Evolutionary conservation across 1,139 yeast genomes (phyloP).

Genomic region (Suhomyces bokatorum): DNA sequence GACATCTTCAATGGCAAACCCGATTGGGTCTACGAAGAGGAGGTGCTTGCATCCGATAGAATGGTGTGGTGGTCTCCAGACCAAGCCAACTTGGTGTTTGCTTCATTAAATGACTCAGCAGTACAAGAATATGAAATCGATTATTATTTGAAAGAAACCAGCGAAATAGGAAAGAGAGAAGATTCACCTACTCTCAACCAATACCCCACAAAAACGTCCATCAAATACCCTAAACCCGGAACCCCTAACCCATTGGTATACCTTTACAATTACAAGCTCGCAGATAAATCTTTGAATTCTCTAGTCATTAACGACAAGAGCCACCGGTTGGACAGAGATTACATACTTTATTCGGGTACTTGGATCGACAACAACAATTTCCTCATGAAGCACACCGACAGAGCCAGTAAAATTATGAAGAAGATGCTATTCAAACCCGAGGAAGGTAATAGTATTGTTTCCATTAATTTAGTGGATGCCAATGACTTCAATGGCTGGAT

Average conservation of each 20-base stretch:
- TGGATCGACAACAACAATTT: conserved; percentile 66
- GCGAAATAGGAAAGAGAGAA: conserved; percentile 32
- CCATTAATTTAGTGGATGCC: conserved; percentile 35
- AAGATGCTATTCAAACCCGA: conserved; percentile 54
- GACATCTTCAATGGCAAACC: conserved; percentile 81
- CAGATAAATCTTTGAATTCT: conserved; percentile 18
- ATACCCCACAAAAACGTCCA: conserved; percentile 51
- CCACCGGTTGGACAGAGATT: conserved; percentile 46
- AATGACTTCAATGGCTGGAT: conserved; percentile 58
- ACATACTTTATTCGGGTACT: conserved; percentile 64
- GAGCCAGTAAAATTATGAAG: conserved; percentile 63
- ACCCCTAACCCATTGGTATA: conserved; percentile 62
- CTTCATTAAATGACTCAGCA: conserved; percentile 67
- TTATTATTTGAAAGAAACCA: conserved; percentile 49
- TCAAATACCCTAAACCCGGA: conserved; percentile 94
- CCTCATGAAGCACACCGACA: conserved; percentile 66
- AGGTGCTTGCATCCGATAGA: conserved; percentile 62
- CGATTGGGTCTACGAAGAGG: conserved; percentile 98
- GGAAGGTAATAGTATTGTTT: conserved; percentile 15
- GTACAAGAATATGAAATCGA: conserved; percentile 70
- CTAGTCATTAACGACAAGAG: conserved; percentile 19
- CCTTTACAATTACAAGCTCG: conserved; percentile 46
- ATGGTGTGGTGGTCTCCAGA: conserved; percentile 90
- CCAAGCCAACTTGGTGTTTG: conserved; percentile 62
- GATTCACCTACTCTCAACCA: conserved; percentile 34